Evolutionary conservation across 2,329 filamentous ascomycete species (phyloP).

Genomic region (Cordyceps pruinosa): DNA sequence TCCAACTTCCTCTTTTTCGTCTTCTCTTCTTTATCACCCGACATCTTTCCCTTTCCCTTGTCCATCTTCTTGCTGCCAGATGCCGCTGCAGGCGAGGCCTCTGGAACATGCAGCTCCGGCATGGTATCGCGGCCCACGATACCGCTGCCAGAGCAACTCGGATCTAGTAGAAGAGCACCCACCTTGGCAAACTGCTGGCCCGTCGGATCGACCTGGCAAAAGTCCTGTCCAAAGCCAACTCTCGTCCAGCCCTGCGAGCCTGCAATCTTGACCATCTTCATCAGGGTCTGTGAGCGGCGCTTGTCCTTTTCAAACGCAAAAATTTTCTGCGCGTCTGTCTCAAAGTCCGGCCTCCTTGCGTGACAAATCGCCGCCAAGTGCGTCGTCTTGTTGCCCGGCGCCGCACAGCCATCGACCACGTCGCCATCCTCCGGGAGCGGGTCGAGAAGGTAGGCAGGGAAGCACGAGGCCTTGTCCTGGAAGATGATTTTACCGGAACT

Average conservation of each 20-base stretch:
- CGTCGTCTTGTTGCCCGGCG: conserved; percentile 95
- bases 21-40: not conserved
- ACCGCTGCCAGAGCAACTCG: conserved; percentile 91
- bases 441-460: conserved; percentile 83
- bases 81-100: conserved; percentile 15
- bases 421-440: conserved; percentile 61
- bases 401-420: conserved; percentile 87
- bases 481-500: conserved; percentile 71
- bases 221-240: conserved; percentile 72
- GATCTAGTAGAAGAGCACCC: conserved; percentile 78
- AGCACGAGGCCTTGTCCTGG: conserved; percentile 95
- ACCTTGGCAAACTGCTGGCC: conserved; percentile 59
- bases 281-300: conserved; percentile 63
- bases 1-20: conserved; percentile 39
- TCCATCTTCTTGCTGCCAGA: conserved; percentile 18
- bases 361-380: conserved; percentile 74
- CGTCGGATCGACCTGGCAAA: conserved; percentile 65
- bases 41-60: conserved; percentile 13
- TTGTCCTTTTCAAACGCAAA: conserved; percentile 75
- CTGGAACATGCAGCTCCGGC: conserved; percentile 57
- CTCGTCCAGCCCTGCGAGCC: conserved; percentile 60
- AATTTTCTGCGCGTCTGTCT: conserved; percentile 39
- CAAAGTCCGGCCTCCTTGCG: conserved; percentile 32
- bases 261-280: conserved; percentile 77
- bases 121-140: conserved; percentile 84